phyloP scores from a whole-genome alignment of 2,329 filamentous ascomycete species.

The Aspergillus sp. region DNA sequence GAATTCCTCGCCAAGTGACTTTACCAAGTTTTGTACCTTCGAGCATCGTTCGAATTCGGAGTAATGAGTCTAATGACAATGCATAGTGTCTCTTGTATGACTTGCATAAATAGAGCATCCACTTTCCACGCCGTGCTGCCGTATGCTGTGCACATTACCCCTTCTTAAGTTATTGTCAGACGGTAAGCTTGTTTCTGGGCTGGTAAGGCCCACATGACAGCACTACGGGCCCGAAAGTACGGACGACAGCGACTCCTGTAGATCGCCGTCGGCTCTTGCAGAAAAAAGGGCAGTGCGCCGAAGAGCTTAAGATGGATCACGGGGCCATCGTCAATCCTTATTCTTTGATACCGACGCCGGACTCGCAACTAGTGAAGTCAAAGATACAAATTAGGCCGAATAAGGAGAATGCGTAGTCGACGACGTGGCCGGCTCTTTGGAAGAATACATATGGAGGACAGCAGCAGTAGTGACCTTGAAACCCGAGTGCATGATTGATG shows the following conservation, averaged over 20 bases:
- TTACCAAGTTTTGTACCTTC: not conserved
- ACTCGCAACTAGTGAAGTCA: constrained; percentile 4
- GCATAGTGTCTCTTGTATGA: not conserved
- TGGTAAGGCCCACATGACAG: not conserved
- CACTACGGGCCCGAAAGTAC: not conserved
- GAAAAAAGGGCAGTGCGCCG: not conserved
- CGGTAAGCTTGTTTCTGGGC: not conserved
- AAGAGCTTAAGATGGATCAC: not conserved
- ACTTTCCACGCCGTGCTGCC: not conserved
- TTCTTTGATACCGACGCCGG: not conserved
- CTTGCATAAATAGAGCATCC: not conserved
- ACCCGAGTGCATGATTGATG: not conserved
- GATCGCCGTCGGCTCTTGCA: not conserved
- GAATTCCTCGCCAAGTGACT: not conserved
- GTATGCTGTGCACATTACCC: not conserved
- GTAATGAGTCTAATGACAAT: not conserved
- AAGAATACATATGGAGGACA: not conserved
- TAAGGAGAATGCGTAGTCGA: constrained; percentile 1
- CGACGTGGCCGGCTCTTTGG: not conserved
- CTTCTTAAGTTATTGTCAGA: not conserved
- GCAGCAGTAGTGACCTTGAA: not conserved
- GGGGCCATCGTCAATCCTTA: not conserved
- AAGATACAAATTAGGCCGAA: not conserved
- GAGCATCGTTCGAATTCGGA: not conserved
- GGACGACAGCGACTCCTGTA: not conserved